phyloP scores from a whole-genome alignment of 208 protist species.

The Trypanosoma rangeli region DNA sequence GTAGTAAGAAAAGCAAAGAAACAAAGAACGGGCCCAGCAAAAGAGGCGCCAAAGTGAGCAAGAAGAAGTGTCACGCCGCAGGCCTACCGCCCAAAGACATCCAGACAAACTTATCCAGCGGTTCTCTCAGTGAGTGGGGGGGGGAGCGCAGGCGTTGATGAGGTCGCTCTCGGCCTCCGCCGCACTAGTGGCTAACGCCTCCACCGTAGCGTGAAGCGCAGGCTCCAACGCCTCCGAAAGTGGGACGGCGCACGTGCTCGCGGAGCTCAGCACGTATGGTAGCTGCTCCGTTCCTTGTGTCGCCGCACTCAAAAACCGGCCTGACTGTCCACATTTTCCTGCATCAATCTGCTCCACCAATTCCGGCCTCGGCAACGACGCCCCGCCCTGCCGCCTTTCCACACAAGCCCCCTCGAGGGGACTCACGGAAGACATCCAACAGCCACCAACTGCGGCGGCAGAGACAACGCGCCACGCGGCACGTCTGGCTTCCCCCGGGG shows the following conservation, averaged over 20 bases:
- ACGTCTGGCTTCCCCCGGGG: not conserved
- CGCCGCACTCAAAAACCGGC: not conserved
- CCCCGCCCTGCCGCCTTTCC: not conserved
- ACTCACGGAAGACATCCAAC: not conserved
- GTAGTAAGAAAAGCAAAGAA: conserved; percentile 10
- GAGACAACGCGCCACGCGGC: not conserved
- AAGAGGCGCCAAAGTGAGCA: not conserved
- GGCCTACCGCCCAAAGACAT: too few species aligned
- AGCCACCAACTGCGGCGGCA: not conserved
- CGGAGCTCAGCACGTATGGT: not conserved
- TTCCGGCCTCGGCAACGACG: not conserved
- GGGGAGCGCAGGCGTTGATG: not conserved
- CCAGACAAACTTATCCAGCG: too few species aligned
- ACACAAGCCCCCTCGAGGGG: not conserved
- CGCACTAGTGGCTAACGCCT: not conserved
- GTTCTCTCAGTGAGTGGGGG: not conserved
- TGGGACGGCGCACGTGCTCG: not conserved
- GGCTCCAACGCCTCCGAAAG: not conserved
- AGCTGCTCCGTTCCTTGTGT: not conserved
- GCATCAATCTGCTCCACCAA: not conserved
- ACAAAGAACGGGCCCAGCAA: not conserved
- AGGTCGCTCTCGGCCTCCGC: not conserved
- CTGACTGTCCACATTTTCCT: not conserved
- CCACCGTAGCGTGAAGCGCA: not conserved
- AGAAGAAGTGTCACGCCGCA: not conserved